phyloP scores from a whole-genome alignment of 2,329 filamentous ascomycete genomes.

The Blastomyces gilchristii region DNA sequence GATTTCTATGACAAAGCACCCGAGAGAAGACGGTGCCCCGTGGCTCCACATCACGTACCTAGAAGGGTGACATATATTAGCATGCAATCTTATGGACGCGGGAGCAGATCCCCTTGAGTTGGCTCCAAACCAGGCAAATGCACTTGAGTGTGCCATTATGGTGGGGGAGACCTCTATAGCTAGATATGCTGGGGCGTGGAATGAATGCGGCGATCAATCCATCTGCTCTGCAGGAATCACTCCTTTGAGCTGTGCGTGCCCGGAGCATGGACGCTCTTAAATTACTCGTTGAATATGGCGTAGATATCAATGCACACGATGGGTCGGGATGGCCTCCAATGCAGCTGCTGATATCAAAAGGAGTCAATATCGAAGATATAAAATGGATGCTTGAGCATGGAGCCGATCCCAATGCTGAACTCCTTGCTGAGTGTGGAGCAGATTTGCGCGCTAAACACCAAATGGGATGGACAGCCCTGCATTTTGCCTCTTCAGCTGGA shows the following conservation, averaged over 20 bases:
- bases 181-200: background rate
- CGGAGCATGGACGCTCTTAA: background rate
- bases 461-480: background rate
- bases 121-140: background rate
- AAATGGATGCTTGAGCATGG: background rate
- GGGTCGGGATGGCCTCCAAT: background rate
- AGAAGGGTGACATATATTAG: background rate
- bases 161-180: background rate
- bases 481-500: background rate
- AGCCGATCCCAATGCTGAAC: background rate
- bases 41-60: background rate
- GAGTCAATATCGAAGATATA: background rate
- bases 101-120: background rate
- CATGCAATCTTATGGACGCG: background rate
- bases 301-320: background rate
- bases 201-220: background rate
- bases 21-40: background rate
- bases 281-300: background rate
- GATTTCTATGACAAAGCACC: background rate
- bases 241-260: background rate
- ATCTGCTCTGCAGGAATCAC: background rate
- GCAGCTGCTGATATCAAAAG: background rate
- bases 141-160: background rate
- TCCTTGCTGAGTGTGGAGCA: background rate
- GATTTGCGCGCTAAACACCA: background rate